Percentiles rank a stretch among this genome's conserved stretches.
These are phyloP conservation scores for Stromatinia cepivora DNA, from an alignment of 2,329 filamentous ascomycete species.

Conservation along the genomic window DNA sequence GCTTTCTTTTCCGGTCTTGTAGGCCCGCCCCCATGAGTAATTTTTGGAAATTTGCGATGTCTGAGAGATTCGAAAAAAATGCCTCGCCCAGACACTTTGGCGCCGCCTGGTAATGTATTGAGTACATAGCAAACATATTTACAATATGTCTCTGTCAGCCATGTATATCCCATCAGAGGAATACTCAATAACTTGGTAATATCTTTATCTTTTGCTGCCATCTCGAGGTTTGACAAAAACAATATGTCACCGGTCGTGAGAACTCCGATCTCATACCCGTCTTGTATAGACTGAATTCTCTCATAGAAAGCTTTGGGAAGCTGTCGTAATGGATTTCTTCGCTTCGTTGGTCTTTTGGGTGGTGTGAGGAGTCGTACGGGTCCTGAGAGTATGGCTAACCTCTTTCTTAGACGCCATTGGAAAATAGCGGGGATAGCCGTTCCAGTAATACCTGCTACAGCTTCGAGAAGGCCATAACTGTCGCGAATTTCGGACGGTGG, in stretches of 20 bases:
- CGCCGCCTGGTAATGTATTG: neutral
- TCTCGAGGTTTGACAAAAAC: constrained; percentile 4
- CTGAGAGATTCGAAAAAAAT: neutral
- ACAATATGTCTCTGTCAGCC: constrained; percentile 5
- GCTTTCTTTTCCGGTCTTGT: neutral
- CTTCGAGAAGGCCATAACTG: neutral
- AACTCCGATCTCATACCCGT: neutral
- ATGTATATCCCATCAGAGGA: neutral
- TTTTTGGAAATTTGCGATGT: neutral
- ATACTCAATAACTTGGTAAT: constrained; percentile 14
- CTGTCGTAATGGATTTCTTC: neutral
- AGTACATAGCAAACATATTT: neutral
- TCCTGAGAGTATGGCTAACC: neutral
- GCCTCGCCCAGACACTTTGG: neutral
- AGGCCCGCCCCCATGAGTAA: constrained; percentile 9
- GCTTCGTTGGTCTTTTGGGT: neutral
- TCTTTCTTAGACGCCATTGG: neutral
- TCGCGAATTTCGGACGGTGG: constrained; percentile 5
- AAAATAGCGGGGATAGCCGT: constrained; percentile 12
- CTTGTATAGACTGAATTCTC: neutral
- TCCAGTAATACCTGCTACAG: constrained; percentile 17
- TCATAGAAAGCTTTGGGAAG: constrained; percentile 1
- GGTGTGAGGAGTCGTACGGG: neutral
- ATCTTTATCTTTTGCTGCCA: neutral
- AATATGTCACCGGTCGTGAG: neutral